phyloP scores from a whole-genome alignment of 805 yeast genomes.

The Barnettozyma sucrosica region DNA sequence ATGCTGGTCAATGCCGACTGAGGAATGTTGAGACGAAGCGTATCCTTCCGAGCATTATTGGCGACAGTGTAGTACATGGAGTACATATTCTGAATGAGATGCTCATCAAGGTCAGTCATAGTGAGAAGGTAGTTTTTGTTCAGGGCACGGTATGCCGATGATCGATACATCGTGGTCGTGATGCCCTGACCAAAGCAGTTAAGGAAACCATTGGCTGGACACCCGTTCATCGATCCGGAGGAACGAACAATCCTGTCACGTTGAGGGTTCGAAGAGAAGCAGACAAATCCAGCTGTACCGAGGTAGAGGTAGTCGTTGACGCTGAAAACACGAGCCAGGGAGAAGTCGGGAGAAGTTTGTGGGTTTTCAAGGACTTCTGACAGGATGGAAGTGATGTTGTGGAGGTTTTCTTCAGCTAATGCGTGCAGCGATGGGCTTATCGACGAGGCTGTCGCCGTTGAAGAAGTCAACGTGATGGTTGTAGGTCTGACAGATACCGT shows the following conservation, averaged over 20 bases:
- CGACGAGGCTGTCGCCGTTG: background rate
- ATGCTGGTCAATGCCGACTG: background rate
- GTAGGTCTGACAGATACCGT: background rate
- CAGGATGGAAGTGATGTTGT: background rate
- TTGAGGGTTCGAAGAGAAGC: constrained; percentile 4
- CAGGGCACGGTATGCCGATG: constrained; percentile 3
- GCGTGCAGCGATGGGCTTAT: background rate
- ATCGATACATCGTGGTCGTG: background rate
- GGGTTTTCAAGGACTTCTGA: background rate
- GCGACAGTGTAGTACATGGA: background rate
- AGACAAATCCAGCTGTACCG: constrained; percentile 4
- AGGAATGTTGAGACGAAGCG: constrained; percentile 5
- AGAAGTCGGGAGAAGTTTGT: constrained; percentile 1
- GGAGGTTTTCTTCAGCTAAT: background rate
- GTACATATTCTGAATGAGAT: background rate
- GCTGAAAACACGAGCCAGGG: constrained; percentile 7
- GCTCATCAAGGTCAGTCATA: constrained; percentile 1
- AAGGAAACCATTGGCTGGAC: constrained; percentile 8
- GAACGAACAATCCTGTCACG: background rate
- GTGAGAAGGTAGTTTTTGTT: constrained; percentile 2
- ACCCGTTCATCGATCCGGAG: background rate
- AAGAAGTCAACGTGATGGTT: background rate
- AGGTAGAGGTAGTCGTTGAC: constrained; percentile 6
- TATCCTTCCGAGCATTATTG: background rate
- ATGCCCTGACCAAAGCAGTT: constrained; percentile 5